phyloP scores from a whole-genome alignment of 495 filamentous ascomycete genomes.

The Aspergillus homomorphus region DNA sequence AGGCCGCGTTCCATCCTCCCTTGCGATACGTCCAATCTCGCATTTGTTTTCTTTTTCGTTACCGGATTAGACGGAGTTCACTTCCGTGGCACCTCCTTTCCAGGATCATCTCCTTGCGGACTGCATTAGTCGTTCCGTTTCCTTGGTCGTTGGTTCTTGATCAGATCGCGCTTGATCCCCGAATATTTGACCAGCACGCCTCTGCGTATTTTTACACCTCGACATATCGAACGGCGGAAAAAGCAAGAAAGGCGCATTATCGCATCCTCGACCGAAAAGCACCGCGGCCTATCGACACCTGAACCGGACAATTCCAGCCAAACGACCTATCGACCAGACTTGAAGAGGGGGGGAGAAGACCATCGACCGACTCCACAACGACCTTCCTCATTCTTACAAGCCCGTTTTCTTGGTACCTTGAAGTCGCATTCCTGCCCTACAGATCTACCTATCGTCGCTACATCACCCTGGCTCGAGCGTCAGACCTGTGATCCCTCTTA shows the following conservation, averaged over 20 bases:
- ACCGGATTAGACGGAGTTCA: slow-evolving; percentile 39
- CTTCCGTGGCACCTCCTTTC: slow-evolving; percentile 42
- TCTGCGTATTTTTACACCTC: slow-evolving; percentile 6
- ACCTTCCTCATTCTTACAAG: slow-evolving; percentile 18
- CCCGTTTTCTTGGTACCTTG: slow-evolving; percentile 29
- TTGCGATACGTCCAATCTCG: slow-evolving; percentile 33
- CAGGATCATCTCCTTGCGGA: slow-evolving; percentile 39
- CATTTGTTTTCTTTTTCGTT: slow-evolving; percentile 11
- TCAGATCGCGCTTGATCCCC: slow-evolving; percentile 34
- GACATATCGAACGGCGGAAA: slow-evolving; percentile 6
- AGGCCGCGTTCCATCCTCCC: slow-evolving; percentile 26
- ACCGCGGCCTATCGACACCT: slow-evolving; percentile 15
- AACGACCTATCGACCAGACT: slow-evolving; percentile 31
- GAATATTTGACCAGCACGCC: slow-evolving; percentile 9
- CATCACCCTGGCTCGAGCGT: slow-evolving; percentile 27
- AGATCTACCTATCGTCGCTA: slow-evolving; percentile 35
- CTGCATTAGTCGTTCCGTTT: slow-evolving; percentile 31
- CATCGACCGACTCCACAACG: slow-evolving; percentile 13
- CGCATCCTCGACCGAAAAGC: slow-evolving; percentile 17
- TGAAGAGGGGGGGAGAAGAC: no score
- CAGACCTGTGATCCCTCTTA: slow-evolving; percentile 30
- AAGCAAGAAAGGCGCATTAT: slow-evolving; percentile 1
- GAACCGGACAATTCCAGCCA: slow-evolving; percentile 9
- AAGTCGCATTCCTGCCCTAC: slow-evolving; percentile 49
- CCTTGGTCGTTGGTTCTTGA: slow-evolving; percentile 22